Base-by-base conservation (phyloP, 1,284 basidiomycete species). In the Tetrapyrgos nigripes region DNA sequence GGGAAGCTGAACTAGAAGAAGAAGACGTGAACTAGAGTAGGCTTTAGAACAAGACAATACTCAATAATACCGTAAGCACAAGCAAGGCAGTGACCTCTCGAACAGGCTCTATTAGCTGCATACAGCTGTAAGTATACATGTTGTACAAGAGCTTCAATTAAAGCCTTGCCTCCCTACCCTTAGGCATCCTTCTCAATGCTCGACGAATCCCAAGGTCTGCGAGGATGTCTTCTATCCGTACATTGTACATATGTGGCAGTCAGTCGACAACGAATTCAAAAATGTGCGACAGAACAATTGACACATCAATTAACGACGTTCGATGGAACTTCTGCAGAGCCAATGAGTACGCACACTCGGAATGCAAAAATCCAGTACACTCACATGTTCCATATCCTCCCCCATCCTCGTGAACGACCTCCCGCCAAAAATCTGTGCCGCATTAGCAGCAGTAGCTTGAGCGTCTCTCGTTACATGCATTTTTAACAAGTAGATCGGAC, bases 401-500 rank as follows among this genome's bases (percentile, higher is more conserved):
- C 87, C 88, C 87, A 89, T 83, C 67, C 80, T 79, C 6, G 87
- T 89, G 57, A 90, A 81, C 6, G 85, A 87, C 48, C 87, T 81
- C 28, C 87, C 87, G 56, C 87, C 87, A 66, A 89, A 88, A 46
- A 89, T 40, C 67, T 79, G 78, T 1, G 91, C 88, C 9, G 89
- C 87, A 66, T 89, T 87, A 56, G 81, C 79, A 19, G 89, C 88
- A 11, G 87, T 86, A 62, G 37, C 77, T 64, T 87, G 86, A 2
- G 82, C 84, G 27, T 40, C 37, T n/a, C 37, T 11, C 6, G 37
- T 40, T 40, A 40, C 17, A n/a, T 40, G 37, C 4, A n/a, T n/a
- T n/a, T 40, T 40, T n/a, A 40, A 40, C 6, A 40, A n/a, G 14
- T 11, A 11, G 17, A 40, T 40, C 4, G 37, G 13, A 5, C 37